phyloP scores from a whole-genome alignment of 2,329 filamentous ascomycete species.

The Cladosporium oxysporum region DNA sequence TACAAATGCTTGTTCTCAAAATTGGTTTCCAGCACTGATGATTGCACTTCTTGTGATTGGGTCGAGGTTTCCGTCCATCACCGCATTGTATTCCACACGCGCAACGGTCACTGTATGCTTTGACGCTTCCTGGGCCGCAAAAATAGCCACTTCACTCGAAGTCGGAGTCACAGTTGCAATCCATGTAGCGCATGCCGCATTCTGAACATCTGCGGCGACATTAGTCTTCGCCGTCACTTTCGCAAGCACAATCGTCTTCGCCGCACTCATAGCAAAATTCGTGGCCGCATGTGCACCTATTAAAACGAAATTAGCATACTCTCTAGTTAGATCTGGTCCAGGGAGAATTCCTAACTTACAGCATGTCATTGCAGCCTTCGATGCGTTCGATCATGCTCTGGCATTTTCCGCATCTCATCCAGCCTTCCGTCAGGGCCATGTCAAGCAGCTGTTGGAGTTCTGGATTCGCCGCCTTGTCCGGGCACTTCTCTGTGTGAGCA shows the following conservation, averaged over 20 bases:
- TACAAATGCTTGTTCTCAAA: background rate
- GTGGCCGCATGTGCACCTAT: background rate
- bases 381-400: background rate
- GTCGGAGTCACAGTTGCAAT: background rate
- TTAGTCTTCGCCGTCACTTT: background rate
- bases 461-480: background rate
- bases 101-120: background rate
- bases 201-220: background rate
- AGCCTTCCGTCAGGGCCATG: background rate
- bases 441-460: background rate
- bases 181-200: background rate
- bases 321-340: background rate
- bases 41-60: background rate
- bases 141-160: background rate
- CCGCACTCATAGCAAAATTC: background rate
- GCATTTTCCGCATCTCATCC: background rate
- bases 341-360: background rate
- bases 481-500: background rate
- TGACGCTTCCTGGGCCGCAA: background rate
- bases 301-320: background rate
- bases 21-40: background rate
- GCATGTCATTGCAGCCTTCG: background rate
- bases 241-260: background rate
- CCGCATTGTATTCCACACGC: background rate
- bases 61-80: background rate